Evolutionary conservation across 140 eudicot species (phyloP), one percentile per base, ranked within the genome.

Genomic region (Oenanthe javanica): DNA sequence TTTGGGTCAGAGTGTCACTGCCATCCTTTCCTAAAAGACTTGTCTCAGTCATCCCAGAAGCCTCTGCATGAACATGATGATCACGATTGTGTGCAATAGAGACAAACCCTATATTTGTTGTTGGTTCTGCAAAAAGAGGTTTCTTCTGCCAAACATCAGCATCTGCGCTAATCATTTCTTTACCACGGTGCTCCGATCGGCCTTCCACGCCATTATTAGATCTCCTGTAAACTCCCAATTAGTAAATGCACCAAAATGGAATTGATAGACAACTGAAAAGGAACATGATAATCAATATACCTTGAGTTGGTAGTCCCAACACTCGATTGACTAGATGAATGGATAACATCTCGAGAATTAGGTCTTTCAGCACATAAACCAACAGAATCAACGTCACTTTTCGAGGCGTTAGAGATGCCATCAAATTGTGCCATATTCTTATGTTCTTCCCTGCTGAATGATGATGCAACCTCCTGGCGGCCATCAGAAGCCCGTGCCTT

Each of bases 401-500:
- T 74, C 74, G 85, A 21, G 59, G 38, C 51, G 36, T 78, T 83
- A 45, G 77, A 78, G 77, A 81, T 87, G 54, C 77, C 72, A 50
- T 51, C 82, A 36, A 79, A 49, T 7, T 77, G 76, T 38, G 77
- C 72, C 79, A 86, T 84, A 77, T 75, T 82, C 79, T 76, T 85
- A 27, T 87, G 91, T 76, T 87, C 96, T 71, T 86, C 91, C 80
- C 75, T 77, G 70, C 64, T 40, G 72, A 81, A 83, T 77, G 82
- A 82, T 57, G 69, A 43, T 18, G 82, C 63, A 57, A 23, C 83
- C 76, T 81, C 88, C 46, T 67, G 74, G 7, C 87, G 80, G 63
- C 79, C 88, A 88, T 91, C 98, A 87, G 93, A 87, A 77, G 87
- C 90, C 75, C 99, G 89, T 5, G 77, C 86, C 88, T 96, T 90